A percentile compares a stretch with the other conserved stretches of the same genome.
These are phyloP conservation scores for Tilletia caries DNA, from an alignment of 1,284 basidiomycete species.

Conservation along the genomic window DNA sequence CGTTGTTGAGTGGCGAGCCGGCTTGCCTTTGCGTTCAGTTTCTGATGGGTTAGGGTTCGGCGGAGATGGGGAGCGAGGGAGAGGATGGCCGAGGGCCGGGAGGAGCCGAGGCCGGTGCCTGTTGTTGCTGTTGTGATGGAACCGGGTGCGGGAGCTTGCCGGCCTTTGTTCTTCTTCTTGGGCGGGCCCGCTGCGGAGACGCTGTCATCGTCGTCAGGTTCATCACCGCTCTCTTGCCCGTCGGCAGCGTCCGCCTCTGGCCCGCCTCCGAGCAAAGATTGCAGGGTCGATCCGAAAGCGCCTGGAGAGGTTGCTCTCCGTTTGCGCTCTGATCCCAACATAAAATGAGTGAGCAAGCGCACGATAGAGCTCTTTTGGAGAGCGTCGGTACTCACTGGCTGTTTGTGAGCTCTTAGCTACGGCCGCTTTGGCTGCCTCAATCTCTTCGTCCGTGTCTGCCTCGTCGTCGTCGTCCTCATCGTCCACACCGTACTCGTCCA, in stretches of 20 bases:
- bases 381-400: slow-evolving; percentile 37
- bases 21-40: slow-evolving; percentile 44
- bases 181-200: slow-evolving; percentile 15
- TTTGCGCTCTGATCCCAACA: slow-evolving; percentile 32
- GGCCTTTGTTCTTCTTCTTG: neutral
- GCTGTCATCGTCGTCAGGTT: slow-evolving; percentile 15
- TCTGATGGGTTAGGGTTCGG: slow-evolving; percentile 36
- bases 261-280: slow-evolving; percentile 37
- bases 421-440: slow-evolving; percentile 33
- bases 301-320: slow-evolving; percentile 46
- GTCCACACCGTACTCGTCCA: slow-evolving; percentile 23
- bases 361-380: too few relatives aligned
- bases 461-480: slow-evolving; percentile 14
- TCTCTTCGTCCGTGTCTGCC: slow-evolving; percentile 41
- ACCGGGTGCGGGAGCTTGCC: neutral
- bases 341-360: neutral
- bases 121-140: slow-evolving; percentile 16
- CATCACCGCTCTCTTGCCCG: slow-evolving; percentile 17
- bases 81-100: slow-evolving; percentile 32
- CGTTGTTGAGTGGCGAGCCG: slow-evolving; percentile 44
- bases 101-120: neutral
- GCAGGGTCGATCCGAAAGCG: slow-evolving; percentile 43
- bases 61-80: slow-evolving; percentile 49
- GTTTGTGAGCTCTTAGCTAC: slow-evolving; percentile 43
- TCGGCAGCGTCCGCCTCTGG: slow-evolving; percentile 19